A percentile compares a stretch with the other conserved stretches of the same genome.
phyloP scores from a whole-genome alignment of 2,329 filamentous ascomycete species.

The Trichophyton simii region DNA sequence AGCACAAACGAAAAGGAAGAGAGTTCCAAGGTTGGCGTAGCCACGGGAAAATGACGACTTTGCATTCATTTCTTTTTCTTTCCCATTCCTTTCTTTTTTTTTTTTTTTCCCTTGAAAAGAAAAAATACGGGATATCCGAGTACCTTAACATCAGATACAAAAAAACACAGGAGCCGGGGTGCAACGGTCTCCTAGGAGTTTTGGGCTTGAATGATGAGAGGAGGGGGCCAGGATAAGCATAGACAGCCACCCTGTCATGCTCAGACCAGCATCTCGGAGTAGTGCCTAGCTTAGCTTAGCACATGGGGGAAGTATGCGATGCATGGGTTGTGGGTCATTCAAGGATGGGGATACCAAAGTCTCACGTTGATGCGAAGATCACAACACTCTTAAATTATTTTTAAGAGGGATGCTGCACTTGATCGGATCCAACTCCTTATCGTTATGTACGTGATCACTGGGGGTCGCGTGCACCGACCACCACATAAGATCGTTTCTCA shows the following conservation, averaged over 20 bases:
- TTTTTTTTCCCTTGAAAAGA: background rate
- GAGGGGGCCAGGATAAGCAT: constrained; percentile 2
- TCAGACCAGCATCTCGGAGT: constrained; percentile 6
- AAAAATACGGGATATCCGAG: constrained; percentile 4
- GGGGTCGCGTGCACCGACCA: background rate
- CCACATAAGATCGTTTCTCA: background rate
- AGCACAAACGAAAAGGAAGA: constrained; percentile 16
- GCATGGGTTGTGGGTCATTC: constrained; percentile 4
- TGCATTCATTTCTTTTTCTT: background rate
- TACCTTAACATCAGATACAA: constrained; percentile 1
- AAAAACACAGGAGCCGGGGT: background rate
- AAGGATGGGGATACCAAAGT: background rate
- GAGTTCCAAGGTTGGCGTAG: constrained; percentile 27
- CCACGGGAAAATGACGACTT: background rate
- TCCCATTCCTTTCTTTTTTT: background rate
- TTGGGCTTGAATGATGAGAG: background rate
- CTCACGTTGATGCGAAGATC: constrained; percentile 5
- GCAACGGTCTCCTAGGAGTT: background rate
- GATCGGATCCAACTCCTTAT: background rate
- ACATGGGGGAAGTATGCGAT: constrained; percentile 5
- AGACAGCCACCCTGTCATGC: constrained; percentile 5
- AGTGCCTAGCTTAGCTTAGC: constrained; percentile 3
- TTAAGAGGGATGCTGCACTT: background rate
- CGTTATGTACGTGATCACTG: background rate
- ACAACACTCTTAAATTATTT: constrained; percentile 1